phyloP scores from a whole-genome alignment of 371 early-diverging fungal genomes.

The Mucor racemosus region DNA sequence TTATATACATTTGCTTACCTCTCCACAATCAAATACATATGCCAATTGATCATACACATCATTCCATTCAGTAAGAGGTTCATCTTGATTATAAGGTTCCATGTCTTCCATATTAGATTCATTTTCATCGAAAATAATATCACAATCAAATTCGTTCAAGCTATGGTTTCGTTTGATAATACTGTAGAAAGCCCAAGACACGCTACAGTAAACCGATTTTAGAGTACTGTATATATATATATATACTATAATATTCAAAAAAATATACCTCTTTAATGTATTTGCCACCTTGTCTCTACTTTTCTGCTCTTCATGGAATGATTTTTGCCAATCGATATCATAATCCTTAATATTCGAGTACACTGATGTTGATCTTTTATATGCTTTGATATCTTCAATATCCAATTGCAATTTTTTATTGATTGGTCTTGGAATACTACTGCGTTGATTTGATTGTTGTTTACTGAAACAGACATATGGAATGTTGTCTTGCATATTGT shows the following conservation, averaged over 20 bases:
- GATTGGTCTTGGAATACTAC: not conserved
- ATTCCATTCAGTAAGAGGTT: constrained; percentile 39
- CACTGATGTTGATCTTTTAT: constrained; percentile 24
- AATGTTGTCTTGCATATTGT: constrained; percentile 4
- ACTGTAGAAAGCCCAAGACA: constrained; percentile 36
- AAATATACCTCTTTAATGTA: constrained; percentile 34
- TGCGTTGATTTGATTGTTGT: not conserved
- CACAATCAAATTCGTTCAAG: constrained; percentile 29
- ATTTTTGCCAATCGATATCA: constrained; percentile 34
- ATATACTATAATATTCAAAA: not conserved
- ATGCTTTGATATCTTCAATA: constrained; percentile 25
- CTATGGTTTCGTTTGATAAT: constrained; percentile 43
- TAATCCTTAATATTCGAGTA: constrained; percentile 25
- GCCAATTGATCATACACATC: constrained; percentile 48
- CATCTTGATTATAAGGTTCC: constrained; percentile 7
- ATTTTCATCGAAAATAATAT: constrained; percentile 30
- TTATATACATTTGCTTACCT: constrained; percentile 36
- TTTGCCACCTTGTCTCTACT: constrained; percentile 29
- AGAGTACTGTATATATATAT: not conserved
- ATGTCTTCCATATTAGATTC: constrained; percentile 18
- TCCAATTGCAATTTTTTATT: not conserved
- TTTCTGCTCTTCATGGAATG: constrained; percentile 32
- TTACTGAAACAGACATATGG: constrained; percentile 20
- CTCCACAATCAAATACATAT: constrained; percentile 59
- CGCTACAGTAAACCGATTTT: constrained; percentile 18